Base-by-base conservation (phyloP, 1,284 basidiomycete genomes). In the Cystobasidiaceae sp. region DNA sequence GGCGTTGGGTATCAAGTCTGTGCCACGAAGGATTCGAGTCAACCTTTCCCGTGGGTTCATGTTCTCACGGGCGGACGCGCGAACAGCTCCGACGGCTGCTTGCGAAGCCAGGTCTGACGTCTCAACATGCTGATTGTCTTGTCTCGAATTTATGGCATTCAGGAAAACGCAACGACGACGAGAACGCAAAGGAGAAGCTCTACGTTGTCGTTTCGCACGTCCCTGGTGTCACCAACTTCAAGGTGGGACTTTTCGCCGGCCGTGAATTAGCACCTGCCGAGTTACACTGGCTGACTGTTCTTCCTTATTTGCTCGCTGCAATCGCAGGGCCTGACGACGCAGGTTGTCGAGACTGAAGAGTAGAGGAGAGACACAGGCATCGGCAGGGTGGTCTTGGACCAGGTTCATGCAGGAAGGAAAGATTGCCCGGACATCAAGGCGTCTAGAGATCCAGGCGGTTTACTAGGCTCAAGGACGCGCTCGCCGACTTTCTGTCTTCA, bases 121-220 rank as follows among this genome's bases (percentile, higher is more conserved):
- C 43, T 55, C 34, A 46, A 52, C 6, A 19, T 27, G 25, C 19
- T 41, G 19, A 25, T n/a, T 0, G 21, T 43, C 23, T 41, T 30
- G 21, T 46, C 8, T 37, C 30, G n/a, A n/a, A n/a, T n/a, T n/a
- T n/a, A n/a, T n/a, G n/a, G n/a, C n/a, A 27, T 48, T 68, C 68
- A 89, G 87, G 87, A 72, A 88, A 88, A 79, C 86, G 90, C 75
- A 93, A 93, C 78, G 92, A 96, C 79, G 91, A 93, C 75, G 92
- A 96, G 82, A 88, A 87, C 74, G 91, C 92, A 69, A 94, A 93
- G 82, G 93, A 97, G 83, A 96, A 94, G 82, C 86, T 97, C 66
- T 96, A 83, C 84, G 93, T 91, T 56, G 89, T 92, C 77, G 93
- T 89, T 69, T 85, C 84, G 68, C 84, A 88, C 76, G 86, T 96